phyloP scores from a whole-genome alignment of 208 protist species.

The Naegleria gruberi region DNA sequence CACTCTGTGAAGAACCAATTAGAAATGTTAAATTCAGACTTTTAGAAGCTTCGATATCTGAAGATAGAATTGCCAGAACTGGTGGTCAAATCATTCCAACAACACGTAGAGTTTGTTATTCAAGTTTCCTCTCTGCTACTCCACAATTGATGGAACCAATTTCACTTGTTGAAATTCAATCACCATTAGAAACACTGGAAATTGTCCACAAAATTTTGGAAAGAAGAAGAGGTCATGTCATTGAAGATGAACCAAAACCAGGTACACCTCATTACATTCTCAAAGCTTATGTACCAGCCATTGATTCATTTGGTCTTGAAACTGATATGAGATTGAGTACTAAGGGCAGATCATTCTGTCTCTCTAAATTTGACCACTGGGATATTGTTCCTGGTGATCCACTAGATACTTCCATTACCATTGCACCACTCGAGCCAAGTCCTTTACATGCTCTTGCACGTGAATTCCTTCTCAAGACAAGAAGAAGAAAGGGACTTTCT shows the following conservation, averaged over 20 bases:
- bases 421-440: slow-evolving; percentile 88
- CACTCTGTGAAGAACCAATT: slow-evolving; percentile 91
- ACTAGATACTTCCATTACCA: slow-evolving; percentile 85
- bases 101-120: slow-evolving; percentile 74
- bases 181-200: slow-evolving; percentile 64
- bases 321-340: slow-evolving; percentile 94
- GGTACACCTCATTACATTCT: slow-evolving; percentile 92
- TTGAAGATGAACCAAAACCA: slow-evolving; percentile 73
- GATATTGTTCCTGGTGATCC: slow-evolving; percentile 95
- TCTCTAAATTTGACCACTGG: slow-evolving; percentile 92
- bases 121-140: slow-evolving; percentile 83
- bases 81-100: slow-evolving; percentile 68
- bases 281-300: slow-evolving; percentile 84
- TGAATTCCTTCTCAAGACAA: slow-evolving; percentile 98
- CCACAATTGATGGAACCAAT: slow-evolving; percentile 97
- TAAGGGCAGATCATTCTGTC: slow-evolving; percentile 72
- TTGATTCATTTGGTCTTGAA: slow-evolving; percentile 98
- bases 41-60: slow-evolving; percentile 57
- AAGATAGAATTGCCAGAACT: slow-evolving; percentile 52
- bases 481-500: slow-evolving; percentile 86
- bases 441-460: slow-evolving; percentile 83
- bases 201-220: slow-evolving; percentile 72
- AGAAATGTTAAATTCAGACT: slow-evolving; percentile 76
- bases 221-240: slow-evolving; percentile 78
- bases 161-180: slow-evolving; percentile 82